Evolutionary conservation across 352 stramenopile species (phyloP), one percentile per base, ranked within the genome.

Genomic region (Peronosclerospora sorghi): DNA sequence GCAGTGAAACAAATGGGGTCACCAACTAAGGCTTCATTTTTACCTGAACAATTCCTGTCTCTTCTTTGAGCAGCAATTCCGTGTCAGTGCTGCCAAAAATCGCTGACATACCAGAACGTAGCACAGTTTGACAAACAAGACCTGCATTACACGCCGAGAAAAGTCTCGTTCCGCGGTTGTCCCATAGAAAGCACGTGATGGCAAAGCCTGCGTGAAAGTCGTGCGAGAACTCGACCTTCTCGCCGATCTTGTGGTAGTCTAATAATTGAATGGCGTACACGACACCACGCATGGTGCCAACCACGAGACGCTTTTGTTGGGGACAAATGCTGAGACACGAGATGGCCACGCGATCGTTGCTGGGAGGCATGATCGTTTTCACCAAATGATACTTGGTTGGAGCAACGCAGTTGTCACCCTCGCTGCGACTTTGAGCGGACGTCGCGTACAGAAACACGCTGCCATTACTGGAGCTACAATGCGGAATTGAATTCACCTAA

Each of bases 191-290:
- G 44, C 69, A 86, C 2, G 75, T 89, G 34, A 93, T 62, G 5
- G 75, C 65, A 28, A 89, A 89, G 1, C 80, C 75, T 13, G 65
- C 41, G 37, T 93, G 80, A 53, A 93, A 88, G 37, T 89, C 73
- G 43, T 93, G 80, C 37, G 73, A 82, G 54, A 93, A 93, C 62
- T 90, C 81, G 35, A 90, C 65, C 50, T 86, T 86, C 50, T 91
- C 81, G 32, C 81, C 81, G 32, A 93, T 87, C 48, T 83, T 84
- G 58, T 88, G 76, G 59, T 89, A 88, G 50, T 93, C 81, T 4
- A 68, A 66, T 8, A 93, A 64, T 41, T 86, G 74, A 1, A 91
- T 62, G 0, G 70, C 78, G 54, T 93, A 90, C 24, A 93, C 75
- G 24, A 87, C 62, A 13, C 78, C 81, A 3, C 71, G 73, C 46